A percentile compares a stretch with the other conserved stretches of the same genome.
Evolutionary conservation across 768 basidiomycete species (phyloP).

Genomic region (Clitopilus hobsonii): DNA sequence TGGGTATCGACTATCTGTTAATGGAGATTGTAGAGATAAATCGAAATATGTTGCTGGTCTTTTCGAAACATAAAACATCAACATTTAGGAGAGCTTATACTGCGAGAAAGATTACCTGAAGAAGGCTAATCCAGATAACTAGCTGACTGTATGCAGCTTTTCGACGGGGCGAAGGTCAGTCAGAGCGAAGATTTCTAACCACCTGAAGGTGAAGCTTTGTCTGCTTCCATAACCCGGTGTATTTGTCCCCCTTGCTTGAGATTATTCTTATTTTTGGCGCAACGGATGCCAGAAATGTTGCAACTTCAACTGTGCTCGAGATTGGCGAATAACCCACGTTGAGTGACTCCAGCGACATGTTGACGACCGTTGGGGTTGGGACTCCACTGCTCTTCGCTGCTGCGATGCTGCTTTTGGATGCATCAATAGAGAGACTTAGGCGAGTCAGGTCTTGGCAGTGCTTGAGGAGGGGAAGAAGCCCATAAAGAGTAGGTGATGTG

Average conservation of each 20-base stretch:
- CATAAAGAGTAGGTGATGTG: not conserved
- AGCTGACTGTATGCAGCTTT: too few species aligned
- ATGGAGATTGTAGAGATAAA: too few species aligned
- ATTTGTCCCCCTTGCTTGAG: not conserved
- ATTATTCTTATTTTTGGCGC: not conserved
- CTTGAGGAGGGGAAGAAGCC: not conserved
- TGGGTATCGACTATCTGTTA: too few species aligned
- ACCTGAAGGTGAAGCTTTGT: conserved; percentile 11
- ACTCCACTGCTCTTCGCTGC: too few species aligned
- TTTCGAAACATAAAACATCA: too few species aligned
- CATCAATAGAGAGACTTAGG: not conserved
- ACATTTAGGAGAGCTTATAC: too few species aligned
- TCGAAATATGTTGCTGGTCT: too few species aligned
- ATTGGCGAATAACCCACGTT: not conserved
- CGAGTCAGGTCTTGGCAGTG: not conserved
- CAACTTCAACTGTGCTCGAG: not conserved
- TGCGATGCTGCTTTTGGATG: too few species aligned
- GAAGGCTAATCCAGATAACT: too few species aligned
- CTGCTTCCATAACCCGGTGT: not conserved
- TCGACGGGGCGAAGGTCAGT: too few species aligned
- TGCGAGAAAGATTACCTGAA: too few species aligned
- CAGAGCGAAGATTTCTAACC: conserved; percentile 30
- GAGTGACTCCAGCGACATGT: not conserved
- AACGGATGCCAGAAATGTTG: not conserved
- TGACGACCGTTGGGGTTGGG: not conserved